Percentiles rank a stretch among this genome's conserved stretches.
Conservation (phyloP, 2,329 filamentous ascomycete species). For the Tolypocladium album region DNA sequence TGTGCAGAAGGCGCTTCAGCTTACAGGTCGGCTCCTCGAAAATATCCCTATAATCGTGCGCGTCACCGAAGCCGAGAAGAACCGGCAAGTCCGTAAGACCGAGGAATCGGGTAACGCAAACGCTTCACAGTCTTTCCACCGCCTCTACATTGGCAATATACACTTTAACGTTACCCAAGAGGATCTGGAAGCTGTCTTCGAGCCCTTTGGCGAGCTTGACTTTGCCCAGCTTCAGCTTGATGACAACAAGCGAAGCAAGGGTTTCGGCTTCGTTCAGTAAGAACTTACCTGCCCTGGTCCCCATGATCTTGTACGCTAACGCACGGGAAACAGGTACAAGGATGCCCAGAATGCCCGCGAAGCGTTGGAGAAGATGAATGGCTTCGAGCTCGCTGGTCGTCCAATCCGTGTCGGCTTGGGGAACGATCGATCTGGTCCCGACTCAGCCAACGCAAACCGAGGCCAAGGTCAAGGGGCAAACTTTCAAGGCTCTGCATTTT, state of each 20-base stretch:
- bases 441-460: constrained; percentile 84
- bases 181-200: constrained; percentile 92
- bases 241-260: constrained; percentile 78
- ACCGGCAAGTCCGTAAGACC: constrained; percentile 82
- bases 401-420: constrained; percentile 97
- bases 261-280: constrained; percentile 98
- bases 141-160: constrained; percentile 97
- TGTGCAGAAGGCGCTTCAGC: constrained; percentile 84
- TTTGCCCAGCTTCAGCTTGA: constrained; percentile 98
- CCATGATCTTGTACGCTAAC: background rate
- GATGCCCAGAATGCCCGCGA: constrained; percentile 86
- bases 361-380: constrained; percentile 98
- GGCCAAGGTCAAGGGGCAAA: constrained; percentile 79
- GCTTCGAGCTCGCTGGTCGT: constrained; percentile 93
- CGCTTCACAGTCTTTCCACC: constrained; percentile 88
- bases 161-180: constrained; percentile 98
- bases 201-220: constrained; percentile 94
- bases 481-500: constrained; percentile 86
- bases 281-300: constrained; percentile 24
- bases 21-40: constrained; percentile 97
- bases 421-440: constrained; percentile 99
- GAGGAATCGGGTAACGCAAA: constrained; percentile 64
- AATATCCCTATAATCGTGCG: constrained; percentile 98
- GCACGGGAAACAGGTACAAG: constrained; percentile 54
- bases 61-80: constrained; percentile 98